Evolutionary conservation across 768 basidiomycete genomes (phyloP).

Genomic region (Trametes gibbosa): DNA sequence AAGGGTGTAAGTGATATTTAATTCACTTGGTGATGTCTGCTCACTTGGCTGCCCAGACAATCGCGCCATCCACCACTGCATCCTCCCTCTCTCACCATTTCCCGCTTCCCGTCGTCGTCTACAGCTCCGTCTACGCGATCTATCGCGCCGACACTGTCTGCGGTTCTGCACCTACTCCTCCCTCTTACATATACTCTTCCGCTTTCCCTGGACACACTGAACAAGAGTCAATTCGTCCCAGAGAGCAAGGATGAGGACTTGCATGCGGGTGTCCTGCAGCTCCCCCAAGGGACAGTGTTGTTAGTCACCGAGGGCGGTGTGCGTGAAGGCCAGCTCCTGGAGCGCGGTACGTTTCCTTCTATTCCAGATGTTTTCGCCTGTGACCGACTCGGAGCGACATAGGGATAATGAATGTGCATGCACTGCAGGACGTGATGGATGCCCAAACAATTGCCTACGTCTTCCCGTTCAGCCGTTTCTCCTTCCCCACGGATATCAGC

Average conservation of each 20-base stretch:
- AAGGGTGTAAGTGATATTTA: conserved; percentile 51
- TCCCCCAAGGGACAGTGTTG: conserved; percentile 58
- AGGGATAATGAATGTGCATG: conserved; percentile 65
- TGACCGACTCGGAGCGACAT: background rate
- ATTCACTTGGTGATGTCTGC: background rate
- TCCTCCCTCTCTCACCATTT: conserved; percentile 63
- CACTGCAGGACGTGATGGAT: conserved; percentile 61
- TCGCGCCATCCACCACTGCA: conserved; percentile 64
- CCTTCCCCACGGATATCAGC: conserved; percentile 72
- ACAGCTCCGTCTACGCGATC: conserved; percentile 1
- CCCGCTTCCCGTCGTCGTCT: conserved; percentile 53
- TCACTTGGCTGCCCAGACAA: conserved; percentile 43
- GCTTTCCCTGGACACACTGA: conserved; percentile 61
- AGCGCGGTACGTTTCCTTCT: conserved; percentile 36
- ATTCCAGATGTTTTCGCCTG: too few species aligned
- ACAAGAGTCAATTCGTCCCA: conserved; percentile 56
- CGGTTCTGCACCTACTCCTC: conserved; percentile 56
- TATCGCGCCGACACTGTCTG: conserved; percentile 45
- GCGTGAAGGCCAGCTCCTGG: conserved; percentile 62
- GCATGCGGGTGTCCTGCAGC: conserved; percentile 71
- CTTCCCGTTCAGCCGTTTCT: conserved; percentile 74
- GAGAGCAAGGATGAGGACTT: conserved; percentile 71
- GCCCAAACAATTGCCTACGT: conserved; percentile 67
- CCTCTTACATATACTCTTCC: conserved; percentile 55
- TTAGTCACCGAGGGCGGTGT: conserved; percentile 67